phyloP scores from a whole-genome alignment of 345 rosid genomes.

The Melastoma malabathricum region DNA sequence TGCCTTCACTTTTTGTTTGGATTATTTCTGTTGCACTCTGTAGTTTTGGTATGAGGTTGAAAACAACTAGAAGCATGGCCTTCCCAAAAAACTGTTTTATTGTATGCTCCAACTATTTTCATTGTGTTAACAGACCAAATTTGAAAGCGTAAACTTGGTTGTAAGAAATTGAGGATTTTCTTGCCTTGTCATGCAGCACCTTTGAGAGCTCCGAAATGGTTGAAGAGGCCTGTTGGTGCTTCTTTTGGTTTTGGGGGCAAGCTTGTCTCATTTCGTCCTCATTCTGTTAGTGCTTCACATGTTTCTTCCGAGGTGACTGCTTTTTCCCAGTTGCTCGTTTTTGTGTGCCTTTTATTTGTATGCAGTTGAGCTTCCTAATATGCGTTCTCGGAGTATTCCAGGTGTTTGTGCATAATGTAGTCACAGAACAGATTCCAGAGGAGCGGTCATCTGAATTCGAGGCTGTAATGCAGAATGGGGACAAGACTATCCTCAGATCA shows the following conservation, averaged over 20 bases:
- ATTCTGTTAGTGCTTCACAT: slow-evolving; percentile 23
- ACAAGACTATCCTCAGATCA: slow-evolving; percentile 49
- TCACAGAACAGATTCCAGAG: slow-evolving; percentile 70
- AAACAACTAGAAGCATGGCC: no score
- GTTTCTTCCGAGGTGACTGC: slow-evolving; percentile 53
- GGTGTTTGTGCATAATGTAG: slow-evolving; percentile 68
- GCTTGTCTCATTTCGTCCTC: slow-evolving; percentile 66
- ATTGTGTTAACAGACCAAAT: no score
- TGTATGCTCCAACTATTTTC: no score
- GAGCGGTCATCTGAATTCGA: slow-evolving; percentile 83
- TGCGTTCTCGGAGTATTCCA: slow-evolving; percentile 18
- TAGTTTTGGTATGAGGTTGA: no score
- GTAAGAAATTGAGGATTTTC: no score
- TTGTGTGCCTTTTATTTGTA: background rate
- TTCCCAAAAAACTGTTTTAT: no score
- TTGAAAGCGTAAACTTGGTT: no score
- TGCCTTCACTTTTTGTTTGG: no score
- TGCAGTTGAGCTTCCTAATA: background rate
- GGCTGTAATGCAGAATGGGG: slow-evolving; percentile 75
- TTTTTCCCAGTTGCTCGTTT: background rate
- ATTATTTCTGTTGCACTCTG: no score
- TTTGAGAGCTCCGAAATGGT: slow-evolving; percentile 94
- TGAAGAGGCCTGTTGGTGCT: slow-evolving; percentile 73
- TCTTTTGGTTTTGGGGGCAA: slow-evolving; percentile 98
- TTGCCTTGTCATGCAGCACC: slow-evolving; percentile 25